Evolutionary conservation across 768 basidiomycete species (phyloP).

Genomic region (Rhodosporidiobolus odoratus): DNA sequence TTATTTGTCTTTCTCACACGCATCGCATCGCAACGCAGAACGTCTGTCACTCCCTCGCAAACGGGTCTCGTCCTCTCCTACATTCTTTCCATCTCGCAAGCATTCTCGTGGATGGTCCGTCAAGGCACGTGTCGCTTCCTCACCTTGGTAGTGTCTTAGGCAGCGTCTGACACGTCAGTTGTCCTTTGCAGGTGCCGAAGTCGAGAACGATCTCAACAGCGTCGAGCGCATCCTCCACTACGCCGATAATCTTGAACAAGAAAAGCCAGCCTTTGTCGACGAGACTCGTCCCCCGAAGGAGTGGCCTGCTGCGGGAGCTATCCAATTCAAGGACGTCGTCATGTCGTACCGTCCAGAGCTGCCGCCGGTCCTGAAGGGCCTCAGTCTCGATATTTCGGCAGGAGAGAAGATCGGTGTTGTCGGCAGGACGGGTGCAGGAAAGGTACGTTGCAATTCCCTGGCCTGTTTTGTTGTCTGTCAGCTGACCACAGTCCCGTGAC

Average conservation of each 20-base stretch:
- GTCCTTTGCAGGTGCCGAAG: slow-evolving; percentile 52
- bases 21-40: slow-evolving; percentile 38
- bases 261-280: slow-evolving; percentile 26
- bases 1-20: not conserved
- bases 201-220: slow-evolving; percentile 85
- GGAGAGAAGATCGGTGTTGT: slow-evolving; percentile 92
- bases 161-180: no score
- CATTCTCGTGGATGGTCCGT: slow-evolving; percentile 69
- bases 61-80: slow-evolving; percentile 72
- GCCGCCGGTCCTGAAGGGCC: slow-evolving; percentile 77
- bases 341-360: slow-evolving; percentile 81
- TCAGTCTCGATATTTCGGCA: slow-evolving; percentile 63
- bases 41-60: slow-evolving; percentile 69
- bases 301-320: slow-evolving; percentile 71
- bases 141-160: no score
- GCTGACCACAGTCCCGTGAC: slow-evolving; percentile 48
- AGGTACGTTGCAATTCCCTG: slow-evolving; percentile 28
- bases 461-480: slow-evolving; percentile 2
- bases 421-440: slow-evolving; percentile 60
- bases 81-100: slow-evolving; percentile 46
- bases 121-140: slow-evolving; percentile 50
- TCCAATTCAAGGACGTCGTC: slow-evolving; percentile 69
- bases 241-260: slow-evolving; percentile 62
- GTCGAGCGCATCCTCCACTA: slow-evolving; percentile 69
- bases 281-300: slow-evolving; percentile 57